Evolutionary conservation across 257 asterid genomes (phyloP), one percentile per base, ranked within the genome.

Genomic region (Przewalskia tangutica): DNA sequence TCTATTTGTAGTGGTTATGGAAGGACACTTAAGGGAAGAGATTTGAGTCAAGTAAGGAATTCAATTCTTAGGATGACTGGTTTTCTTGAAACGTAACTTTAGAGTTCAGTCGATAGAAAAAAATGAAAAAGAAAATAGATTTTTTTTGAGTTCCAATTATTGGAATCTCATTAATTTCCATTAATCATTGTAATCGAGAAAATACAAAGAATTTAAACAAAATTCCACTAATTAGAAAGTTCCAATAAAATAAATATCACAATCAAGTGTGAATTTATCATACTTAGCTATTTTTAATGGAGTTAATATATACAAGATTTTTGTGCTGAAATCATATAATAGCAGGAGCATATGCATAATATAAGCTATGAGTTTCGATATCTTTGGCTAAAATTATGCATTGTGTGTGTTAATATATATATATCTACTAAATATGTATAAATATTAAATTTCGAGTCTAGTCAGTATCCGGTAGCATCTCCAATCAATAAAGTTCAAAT

Each of bases 31-130:
- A 93, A 95, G 68, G 98, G 98, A 8, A 87, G 98, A 84, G 97
- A 95, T 84, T 91, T 95, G 94, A 93, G 97, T 60, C 84, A 86
- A 80, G 90, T 93, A 46, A 85, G 98, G 84, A 90, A 93, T 84
- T 90, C 95, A 9, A 82, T 95, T 86, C 94, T 95, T 70, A 84
- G 92, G 85, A 89, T 93, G 94, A 95, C 98, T 53, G 98, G 98
- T 50, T 95, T 95, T 87, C 94, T 94, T 9, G 98, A 94, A 82
- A 88, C 94, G 7, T 94, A 81, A 87, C 23, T 3, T 58, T 23
- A 55, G 4, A 18, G 71, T 36, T 78, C 0, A 78, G n/a, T 78
- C 13, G 12, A 56, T 23, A 62, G 23, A 1, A 53, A 11, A 34
- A 80, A 4, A 42, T 20, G 2, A 71, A n/a, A 23, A 60, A 71